phyloP scores from a whole-genome alignment of 257 asterid genomes.

The Capsicum baccatum region DNA sequence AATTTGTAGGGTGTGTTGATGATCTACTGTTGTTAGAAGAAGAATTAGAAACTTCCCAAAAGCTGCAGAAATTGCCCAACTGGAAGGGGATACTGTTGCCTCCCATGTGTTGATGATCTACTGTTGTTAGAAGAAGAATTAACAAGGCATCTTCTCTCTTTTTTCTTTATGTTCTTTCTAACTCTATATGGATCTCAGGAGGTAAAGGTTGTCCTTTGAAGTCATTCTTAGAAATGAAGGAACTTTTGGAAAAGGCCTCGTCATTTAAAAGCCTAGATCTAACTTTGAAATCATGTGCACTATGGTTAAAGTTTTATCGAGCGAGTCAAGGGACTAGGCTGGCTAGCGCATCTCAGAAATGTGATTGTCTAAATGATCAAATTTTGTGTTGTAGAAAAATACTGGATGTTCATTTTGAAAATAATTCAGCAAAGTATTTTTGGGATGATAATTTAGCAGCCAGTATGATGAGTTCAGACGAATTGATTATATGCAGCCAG shows the following conservation, averaged over 20 bases:
- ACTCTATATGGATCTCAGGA: conserved; percentile 52
- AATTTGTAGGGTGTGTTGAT: conserved; percentile 43
- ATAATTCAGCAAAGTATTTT: conserved; percentile 36
- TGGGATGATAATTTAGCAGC: conserved; percentile 41
- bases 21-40: conserved; percentile 58
- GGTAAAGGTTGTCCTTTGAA: conserved; percentile 61
- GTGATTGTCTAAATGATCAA: conserved; percentile 35
- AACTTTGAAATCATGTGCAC: conserved; percentile 39
- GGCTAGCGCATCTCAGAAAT: conserved; percentile 38
- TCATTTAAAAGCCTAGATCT: conserved; percentile 42
- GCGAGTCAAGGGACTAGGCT: conserved; percentile 37
- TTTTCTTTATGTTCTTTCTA: conserved; percentile 43
- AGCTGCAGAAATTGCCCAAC: conserved; percentile 58
- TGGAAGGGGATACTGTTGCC: too few relatives aligned
- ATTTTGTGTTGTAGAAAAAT: conserved; percentile 46
- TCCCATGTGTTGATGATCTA: too few relatives aligned
- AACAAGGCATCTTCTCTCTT: conserved; percentile 44
- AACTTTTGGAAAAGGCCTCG: conserved; percentile 45
- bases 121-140: too few relatives aligned
- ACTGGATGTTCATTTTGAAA: conserved; percentile 50
- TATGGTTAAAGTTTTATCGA: conserved; percentile 43
- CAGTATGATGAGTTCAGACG: conserved; percentile 36
- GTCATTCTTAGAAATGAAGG: conserved; percentile 43
- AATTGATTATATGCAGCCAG: conserved; percentile 37
- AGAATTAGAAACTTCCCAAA: conserved; percentile 57